These are phyloP conservation scores for Tieghemiomyces parasiticus DNA, from an alignment of 192 early-diverging fungal genomes.

Conservation along the genomic window DNA sequence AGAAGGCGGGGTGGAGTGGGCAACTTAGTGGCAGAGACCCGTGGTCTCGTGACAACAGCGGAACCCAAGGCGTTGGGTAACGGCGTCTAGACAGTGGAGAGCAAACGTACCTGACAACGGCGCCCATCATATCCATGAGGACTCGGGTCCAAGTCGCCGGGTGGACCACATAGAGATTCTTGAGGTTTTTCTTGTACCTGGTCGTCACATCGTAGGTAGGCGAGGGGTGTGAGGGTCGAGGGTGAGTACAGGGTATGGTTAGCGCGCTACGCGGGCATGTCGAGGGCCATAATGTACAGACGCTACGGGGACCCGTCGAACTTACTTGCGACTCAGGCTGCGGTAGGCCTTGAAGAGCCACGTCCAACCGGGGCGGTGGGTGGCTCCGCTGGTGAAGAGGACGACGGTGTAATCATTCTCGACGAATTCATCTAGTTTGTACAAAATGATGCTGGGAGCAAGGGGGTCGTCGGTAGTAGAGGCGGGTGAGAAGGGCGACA, in stretches of 20 bases:
- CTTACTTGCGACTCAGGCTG: slow-evolving; percentile 58
- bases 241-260: no score
- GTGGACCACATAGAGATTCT: slow-evolving; percentile 83
- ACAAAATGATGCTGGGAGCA: slow-evolving; percentile 29
- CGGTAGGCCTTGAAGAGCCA: slow-evolving; percentile 84
- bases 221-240: no score
- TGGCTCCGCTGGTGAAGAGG: slow-evolving; percentile 61
- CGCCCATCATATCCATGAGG: slow-evolving; percentile 71
- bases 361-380: slow-evolving; percentile 62
- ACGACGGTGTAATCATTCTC: slow-evolving; percentile 85
- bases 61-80: no score
- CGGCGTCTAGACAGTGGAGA: no score
- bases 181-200: slow-evolving; percentile 87
- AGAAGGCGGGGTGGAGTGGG: no score
- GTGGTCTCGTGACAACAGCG: no score
- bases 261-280: no score
- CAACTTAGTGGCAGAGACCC: no score
- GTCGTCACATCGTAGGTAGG: no score
- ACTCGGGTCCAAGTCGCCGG: slow-evolving; percentile 70
- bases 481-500: not conserved
- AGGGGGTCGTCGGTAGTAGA: not conserved
- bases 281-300: no score
- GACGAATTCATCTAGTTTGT: slow-evolving; percentile 63
- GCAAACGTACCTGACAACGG: slow-evolving; percentile 57
- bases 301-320: not conserved